Conservation (phyloP, 352 stramenopile species). For the Globisporangium uncinulatum region DNA sequence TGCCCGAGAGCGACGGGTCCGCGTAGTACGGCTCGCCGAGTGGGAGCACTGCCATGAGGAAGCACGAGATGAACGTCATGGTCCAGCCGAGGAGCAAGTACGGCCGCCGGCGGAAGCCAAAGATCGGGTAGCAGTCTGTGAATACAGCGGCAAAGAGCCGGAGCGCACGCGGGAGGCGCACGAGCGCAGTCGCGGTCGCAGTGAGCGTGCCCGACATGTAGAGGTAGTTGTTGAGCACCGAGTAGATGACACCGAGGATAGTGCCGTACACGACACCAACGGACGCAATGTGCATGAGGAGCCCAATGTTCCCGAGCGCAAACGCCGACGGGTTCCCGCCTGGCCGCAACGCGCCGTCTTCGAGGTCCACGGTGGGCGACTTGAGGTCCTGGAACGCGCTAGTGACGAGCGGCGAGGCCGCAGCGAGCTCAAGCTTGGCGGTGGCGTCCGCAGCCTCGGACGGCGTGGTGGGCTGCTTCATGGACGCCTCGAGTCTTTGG, state of each 20-base stretch:
- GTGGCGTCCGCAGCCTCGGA: not conserved
- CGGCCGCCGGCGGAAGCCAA: slow-evolving; percentile 30
- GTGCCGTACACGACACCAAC: slow-evolving; percentile 43
- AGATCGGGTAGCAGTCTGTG: slow-evolving; percentile 33
- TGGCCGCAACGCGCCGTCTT: slow-evolving; percentile 34
- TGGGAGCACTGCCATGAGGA: slow-evolving; percentile 30
- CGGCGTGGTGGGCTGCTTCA: slow-evolving; percentile 6
- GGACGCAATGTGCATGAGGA: slow-evolving; percentile 42
- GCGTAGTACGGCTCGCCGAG: slow-evolving; percentile 53
- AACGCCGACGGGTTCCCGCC: slow-evolving; percentile 15
- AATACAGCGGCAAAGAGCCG: slow-evolving; percentile 53
- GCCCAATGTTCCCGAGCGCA: slow-evolving; percentile 29
- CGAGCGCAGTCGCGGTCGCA: slow-evolving; percentile 14
- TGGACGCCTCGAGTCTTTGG: not conserved
- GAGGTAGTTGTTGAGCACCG: slow-evolving; percentile 50
- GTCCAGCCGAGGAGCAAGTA: slow-evolving; percentile 67
- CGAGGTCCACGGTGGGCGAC: slow-evolving; percentile 12
- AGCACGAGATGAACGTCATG: slow-evolving; percentile 23
- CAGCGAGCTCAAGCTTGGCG: slow-evolving; percentile 4
- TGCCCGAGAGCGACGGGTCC: slow-evolving; percentile 26
- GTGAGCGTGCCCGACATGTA: slow-evolving; percentile 37
- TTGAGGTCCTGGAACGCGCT: slow-evolving; percentile 4
- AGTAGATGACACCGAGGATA: slow-evolving; percentile 38
- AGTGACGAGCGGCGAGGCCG: not conserved
- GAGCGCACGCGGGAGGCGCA: slow-evolving; percentile 46